A percentile compares a stretch with the other conserved stretches of the same genome.
Evolutionary conservation across 768 basidiomycete genomes (phyloP).

Genomic region (Coprinellus aureogranulatus): DNA sequence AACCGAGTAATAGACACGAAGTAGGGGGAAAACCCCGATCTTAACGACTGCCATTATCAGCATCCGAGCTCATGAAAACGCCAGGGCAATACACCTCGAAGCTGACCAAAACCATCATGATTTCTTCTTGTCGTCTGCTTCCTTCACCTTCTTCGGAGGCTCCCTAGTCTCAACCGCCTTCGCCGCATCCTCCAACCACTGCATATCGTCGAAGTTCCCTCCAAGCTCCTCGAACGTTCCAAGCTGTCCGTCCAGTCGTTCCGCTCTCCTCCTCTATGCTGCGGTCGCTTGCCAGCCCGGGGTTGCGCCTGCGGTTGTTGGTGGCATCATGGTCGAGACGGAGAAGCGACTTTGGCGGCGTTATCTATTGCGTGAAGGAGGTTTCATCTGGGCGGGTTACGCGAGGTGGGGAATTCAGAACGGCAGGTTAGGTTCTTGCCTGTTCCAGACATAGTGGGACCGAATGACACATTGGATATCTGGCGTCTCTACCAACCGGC

Average conservation of each 20-base stretch:
- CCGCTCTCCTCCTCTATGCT: slow-evolving; percentile 67
- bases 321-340: slow-evolving; percentile 84
- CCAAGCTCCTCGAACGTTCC: slow-evolving; percentile 7
- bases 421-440: slow-evolving; percentile 63
- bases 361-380: slow-evolving; percentile 84
- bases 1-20: too few species aligned
- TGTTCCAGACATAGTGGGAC: slow-evolving; percentile 82
- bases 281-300: slow-evolving; percentile 50
- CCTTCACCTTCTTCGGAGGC: slow-evolving; percentile 2
- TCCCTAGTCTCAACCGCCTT: too few species aligned
- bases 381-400: slow-evolving; percentile 90
- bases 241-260: slow-evolving; percentile 73
- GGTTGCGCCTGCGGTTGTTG: slow-evolving; percentile 86
- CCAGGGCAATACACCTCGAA: too few species aligned
- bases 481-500: too few species aligned
- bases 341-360: slow-evolving; percentile 76
- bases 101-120: too few species aligned
- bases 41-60: too few species aligned
- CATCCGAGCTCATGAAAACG: too few species aligned
- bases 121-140: neutral
- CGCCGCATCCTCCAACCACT: slow-evolving; percentile 3
- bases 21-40: too few species aligned
- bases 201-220: neutral
- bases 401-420: slow-evolving; percentile 82
- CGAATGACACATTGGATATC: slow-evolving; percentile 76